Evolutionary conservation across 306 rosid species (phyloP).

Genomic region (Malus orientalis): DNA sequence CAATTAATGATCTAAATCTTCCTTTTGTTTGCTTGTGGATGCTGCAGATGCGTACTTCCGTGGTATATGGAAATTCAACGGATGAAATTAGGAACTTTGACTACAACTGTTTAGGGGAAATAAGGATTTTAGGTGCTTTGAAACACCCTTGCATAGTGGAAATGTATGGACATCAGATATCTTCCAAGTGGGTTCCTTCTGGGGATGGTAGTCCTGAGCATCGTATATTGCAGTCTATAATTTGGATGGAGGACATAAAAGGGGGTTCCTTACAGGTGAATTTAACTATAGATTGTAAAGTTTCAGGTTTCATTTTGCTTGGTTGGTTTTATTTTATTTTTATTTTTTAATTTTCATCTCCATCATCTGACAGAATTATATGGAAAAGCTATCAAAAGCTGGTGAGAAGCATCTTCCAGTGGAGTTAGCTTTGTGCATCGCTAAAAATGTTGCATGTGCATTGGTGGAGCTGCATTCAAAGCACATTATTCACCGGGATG

Average conservation of each 20-base stretch:
- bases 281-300: neutral
- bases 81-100: conserved; percentile 68
- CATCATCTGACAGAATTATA: conserved; percentile 44
- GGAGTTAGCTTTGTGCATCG: conserved; percentile 57
- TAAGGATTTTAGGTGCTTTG: conserved; percentile 76
- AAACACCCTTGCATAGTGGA: conserved; percentile 84
- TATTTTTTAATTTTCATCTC: neutral
- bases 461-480: conserved; percentile 78
- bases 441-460: conserved; percentile 79
- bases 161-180: conserved; percentile 88
- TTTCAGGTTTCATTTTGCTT: neutral
- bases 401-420: conserved; percentile 65
- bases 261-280: conserved; percentile 87
- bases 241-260: conserved; percentile 70
- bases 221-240: conserved; percentile 62
- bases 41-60: conserved; percentile 65
- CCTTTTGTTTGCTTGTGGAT: conserved; percentile 14
- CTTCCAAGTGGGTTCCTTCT: conserved; percentile 66
- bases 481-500: conserved; percentile 90
- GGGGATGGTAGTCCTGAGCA: conserved; percentile 54
- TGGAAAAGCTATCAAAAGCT: conserved; percentile 57
- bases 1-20: neutral
- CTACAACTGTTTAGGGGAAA: conserved; percentile 79
- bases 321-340: neutral
- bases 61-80: conserved; percentile 43